A percentile compares a stretch with the other conserved stretches of the same genome.
Evolutionary conservation across 352 stramenopile species (phyloP).

Genomic region (Pythium sukuiense): DNA sequence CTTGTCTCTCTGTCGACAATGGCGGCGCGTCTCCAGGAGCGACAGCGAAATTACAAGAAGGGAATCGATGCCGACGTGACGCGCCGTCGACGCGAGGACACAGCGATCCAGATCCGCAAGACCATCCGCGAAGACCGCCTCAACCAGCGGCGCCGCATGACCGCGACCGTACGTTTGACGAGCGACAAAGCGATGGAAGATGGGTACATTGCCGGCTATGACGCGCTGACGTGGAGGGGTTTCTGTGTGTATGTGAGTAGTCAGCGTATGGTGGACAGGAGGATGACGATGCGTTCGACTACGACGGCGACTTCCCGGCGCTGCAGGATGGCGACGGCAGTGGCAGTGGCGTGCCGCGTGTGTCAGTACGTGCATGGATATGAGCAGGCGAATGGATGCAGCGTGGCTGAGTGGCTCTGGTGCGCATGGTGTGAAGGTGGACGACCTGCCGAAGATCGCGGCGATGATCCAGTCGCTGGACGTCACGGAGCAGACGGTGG

Average conservation of each 20-base stretch:
- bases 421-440: constrained; percentile 56
- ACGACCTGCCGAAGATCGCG: constrained; percentile 95
- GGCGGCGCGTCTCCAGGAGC: constrained; percentile 46
- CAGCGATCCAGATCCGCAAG: constrained; percentile 87
- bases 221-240: neutral
- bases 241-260: constrained; percentile 2
- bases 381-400: neutral
- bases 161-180: constrained; percentile 22
- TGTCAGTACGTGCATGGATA: constrained; percentile 20
- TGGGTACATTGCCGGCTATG: neutral
- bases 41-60: constrained; percentile 88
- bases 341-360: constrained; percentile 8
- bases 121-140: constrained; percentile 81
- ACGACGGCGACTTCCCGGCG: constrained; percentile 15
- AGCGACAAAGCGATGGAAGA: too few relatives aligned
- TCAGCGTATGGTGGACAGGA: constrained; percentile 4
- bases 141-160: constrained; percentile 84
- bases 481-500: constrained; percentile 90
- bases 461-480: constrained; percentile 94
- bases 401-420: neutral
- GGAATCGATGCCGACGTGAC: constrained; percentile 80
- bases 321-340: constrained; percentile 3
- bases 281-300: constrained; percentile 25
- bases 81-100: constrained; percentile 76
- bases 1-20: neutral